phyloP scores from a whole-genome alignment of 495 filamentous ascomycete genomes.

The Cercophora samala region DNA sequence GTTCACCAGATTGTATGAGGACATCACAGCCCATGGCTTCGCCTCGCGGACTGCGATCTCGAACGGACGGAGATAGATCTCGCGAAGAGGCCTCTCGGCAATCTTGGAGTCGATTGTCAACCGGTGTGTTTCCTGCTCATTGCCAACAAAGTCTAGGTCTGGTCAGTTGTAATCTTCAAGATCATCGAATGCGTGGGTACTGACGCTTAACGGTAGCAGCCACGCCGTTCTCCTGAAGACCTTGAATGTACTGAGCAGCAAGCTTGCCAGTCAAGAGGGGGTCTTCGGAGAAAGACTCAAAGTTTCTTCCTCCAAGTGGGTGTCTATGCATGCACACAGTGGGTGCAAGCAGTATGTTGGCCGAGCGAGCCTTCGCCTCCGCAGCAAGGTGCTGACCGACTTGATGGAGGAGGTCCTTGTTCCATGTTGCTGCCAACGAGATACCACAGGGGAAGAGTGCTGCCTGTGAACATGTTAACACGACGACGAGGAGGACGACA shows the following conservation, averaged over 20 bases:
- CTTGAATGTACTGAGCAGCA: conserved; percentile 68
- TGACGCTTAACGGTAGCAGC: conserved; percentile 74
- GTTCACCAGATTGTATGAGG: conserved; percentile 81
- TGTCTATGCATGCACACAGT: conserved; percentile 82
- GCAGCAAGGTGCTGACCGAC: conserved; percentile 70
- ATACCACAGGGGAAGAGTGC: conserved; percentile 73
- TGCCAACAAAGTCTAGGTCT: conserved; percentile 66
- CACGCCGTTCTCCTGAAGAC: conserved; percentile 70
- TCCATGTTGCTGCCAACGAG: conserved; percentile 76
- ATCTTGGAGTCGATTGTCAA: conserved; percentile 69
- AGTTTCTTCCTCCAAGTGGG: conserved; percentile 78
- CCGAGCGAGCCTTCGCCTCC: conserved; percentile 69
- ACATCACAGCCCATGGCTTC: conserved; percentile 76
- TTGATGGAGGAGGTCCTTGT: conserved; percentile 61
- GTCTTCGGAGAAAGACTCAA: conserved; percentile 85
- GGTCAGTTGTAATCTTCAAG: conserved; percentile 25
- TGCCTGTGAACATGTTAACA: conserved; percentile 49
- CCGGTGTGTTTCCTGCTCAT: conserved; percentile 80
- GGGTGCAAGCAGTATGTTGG: conserved; percentile 71
- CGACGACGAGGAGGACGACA: conserved; percentile 34
- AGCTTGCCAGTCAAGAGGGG: conserved; percentile 73
- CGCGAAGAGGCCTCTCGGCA: conserved; percentile 68
- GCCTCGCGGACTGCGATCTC: conserved; percentile 78
- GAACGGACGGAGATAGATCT: conserved; percentile 80
- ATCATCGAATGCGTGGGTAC: conserved; percentile 8